These are phyloP conservation scores for Mucor plumbeus DNA, from an alignment of 371 early-diverging fungal species.

Conservation along the genomic window DNA sequence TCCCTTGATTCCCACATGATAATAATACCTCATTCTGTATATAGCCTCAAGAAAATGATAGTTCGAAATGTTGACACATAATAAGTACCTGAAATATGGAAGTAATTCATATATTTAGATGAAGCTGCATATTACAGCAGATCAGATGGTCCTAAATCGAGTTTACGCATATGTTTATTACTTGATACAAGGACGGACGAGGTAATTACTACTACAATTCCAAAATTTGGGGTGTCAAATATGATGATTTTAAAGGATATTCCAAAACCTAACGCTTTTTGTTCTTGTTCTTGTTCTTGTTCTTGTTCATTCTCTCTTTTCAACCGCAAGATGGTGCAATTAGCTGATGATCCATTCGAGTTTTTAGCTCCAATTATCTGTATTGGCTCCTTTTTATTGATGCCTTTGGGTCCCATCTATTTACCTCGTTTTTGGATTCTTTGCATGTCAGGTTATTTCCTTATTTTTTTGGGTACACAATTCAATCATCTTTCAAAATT, in stretches of 20 bases:
- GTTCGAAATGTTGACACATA: no score
- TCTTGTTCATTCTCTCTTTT: background rate
- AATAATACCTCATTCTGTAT: no score
- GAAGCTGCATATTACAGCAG: no score
- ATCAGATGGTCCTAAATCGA: no score
- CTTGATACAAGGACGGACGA: no score
- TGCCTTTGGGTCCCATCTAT: constrained; percentile 39
- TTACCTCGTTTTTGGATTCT: constrained; percentile 43
- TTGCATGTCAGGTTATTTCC: constrained; percentile 36
- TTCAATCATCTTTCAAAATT: constrained; percentile 45
- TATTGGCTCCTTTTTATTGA: constrained; percentile 31
- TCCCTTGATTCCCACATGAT: no score
- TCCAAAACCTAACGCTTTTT: background rate
- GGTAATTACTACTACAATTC: no score
- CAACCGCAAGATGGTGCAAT: constrained; percentile 9
- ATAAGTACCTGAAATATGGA: no score
- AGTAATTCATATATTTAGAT: no score
- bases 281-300: background rate
- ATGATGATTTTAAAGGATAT: background rate
- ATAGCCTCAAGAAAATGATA: no score
- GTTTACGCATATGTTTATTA: no score
- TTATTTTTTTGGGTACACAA: constrained; percentile 39
- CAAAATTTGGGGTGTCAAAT: no score
- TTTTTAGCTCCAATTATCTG: constrained; percentile 45
- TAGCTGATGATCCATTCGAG: constrained; percentile 35